A percentile compares a stretch with the other conserved stretches of the same genome.
Evolutionary conservation across 441 rosid genomes (phyloP).

Genomic region (Omphalea diandra): DNA sequence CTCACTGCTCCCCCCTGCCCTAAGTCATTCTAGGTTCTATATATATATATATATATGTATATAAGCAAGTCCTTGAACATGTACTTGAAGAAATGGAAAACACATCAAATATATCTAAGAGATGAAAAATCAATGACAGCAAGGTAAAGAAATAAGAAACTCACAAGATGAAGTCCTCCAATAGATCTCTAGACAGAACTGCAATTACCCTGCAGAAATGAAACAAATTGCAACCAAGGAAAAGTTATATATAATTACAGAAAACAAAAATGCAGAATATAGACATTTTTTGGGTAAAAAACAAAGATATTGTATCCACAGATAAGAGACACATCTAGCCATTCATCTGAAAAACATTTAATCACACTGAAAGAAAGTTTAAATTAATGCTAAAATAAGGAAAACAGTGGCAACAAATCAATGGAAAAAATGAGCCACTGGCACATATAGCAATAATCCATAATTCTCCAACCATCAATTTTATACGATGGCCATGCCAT

Average conservation of each 20-base stretch:
- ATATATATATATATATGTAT: rapidly evolving
- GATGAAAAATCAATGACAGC: background rate
- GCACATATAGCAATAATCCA: background rate
- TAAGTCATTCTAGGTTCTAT: background rate
- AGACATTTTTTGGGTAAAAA: background rate
- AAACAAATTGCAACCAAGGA: background rate
- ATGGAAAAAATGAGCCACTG: too few species aligned
- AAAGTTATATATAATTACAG: background rate
- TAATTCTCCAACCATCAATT: background rate
- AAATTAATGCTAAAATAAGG: too few species aligned
- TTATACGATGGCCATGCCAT: background rate
- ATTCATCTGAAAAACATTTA: too few species aligned
- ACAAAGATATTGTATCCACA: background rate
- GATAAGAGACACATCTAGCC: too few species aligned
- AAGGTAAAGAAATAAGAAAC: constrained; percentile 32
- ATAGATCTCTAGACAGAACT: constrained; percentile 86
- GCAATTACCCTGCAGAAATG: constrained; percentile 69
- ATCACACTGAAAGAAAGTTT: too few species aligned
- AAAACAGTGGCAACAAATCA: too few species aligned
- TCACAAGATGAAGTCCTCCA: constrained; percentile 70
- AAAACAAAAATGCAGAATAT: background rate
- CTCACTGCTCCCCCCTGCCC: background rate
- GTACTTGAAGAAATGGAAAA: background rate
- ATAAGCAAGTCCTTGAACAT: background rate
- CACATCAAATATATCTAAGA: too few species aligned